Evolutionary conservation across 140 eudicot genomes (phyloP), one percentile per base, ranked within the genome.

Genomic region (Eryngium alpinum): DNA sequence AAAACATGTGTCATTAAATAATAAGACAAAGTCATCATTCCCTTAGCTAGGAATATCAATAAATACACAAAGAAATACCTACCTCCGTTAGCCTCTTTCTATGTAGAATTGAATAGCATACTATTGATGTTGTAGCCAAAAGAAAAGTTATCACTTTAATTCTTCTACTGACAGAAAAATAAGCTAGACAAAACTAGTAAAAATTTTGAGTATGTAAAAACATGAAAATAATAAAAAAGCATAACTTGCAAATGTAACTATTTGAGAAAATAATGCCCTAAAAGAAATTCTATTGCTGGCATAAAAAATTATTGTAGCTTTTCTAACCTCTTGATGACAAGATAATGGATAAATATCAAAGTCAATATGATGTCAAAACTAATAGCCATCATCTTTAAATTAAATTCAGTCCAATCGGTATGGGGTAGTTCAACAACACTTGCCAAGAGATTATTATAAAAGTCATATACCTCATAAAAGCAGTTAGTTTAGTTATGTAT

Each of bases 391-490:
- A 86, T 80, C 87, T 78, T 72, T 74, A 93, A 85, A 87, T 93
- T 90, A 78, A 96, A 96, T 87, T 96, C 96, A 49, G 99, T 96
- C 94, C 97, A 96, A 85, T 90, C 93, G 18, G 96, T 90, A 60
- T 97, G 97, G 32, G 99, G 90, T 75, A 96, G 91, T 78, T 85
- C 96, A 82, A 97, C 90, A 84, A 96, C 96, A 81, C 85, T 88
- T 79, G 89, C 81, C 80, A 96, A 80, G 77, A 93, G 93, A 66
- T 49, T 85, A 46, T 87, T 85, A 75, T 93, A 91, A 79, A 92
- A 86, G 79, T 87, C 90, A 80, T 84, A 79, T 93, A 94, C 75
- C 74, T 87, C 87, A 84, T 88, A 43, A 89, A 81, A 59, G 81
- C 76, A 84, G 83, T 83, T 83, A 87, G 75, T 59, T 83, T 83